Evolutionary conservation across 129 eudicot species (phyloP), one percentile per base, ranked within the genome.

Genomic region (Kitagawia praeruptora): DNA sequence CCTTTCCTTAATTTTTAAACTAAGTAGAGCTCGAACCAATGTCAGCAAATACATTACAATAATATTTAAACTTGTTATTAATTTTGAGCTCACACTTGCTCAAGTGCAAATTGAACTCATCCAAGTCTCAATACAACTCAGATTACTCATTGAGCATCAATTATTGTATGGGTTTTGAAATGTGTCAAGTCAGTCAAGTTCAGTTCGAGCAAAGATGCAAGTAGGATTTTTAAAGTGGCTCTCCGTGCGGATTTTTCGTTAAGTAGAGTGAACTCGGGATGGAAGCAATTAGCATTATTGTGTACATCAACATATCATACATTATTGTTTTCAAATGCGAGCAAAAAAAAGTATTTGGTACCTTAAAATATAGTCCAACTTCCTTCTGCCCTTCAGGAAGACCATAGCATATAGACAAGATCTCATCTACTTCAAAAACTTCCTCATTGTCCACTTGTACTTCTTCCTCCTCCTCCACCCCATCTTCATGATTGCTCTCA

Each of bases 281-380:
- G 66, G 25, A 23, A 56, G 14, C 25, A 56, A 23, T 23, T 56
- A 5, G 3, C 54, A 48, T 54, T 54, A 54, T 4, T 48, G 18
- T 48, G 6, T 48, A 54, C 27, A 54, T 6, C 27, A 48, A 19
- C 11, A 54, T 54, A 21, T 21, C 3, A 2, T 56, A 23, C 64
- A 56, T 14, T n/a, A n/a, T n/a, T 56, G 64, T 23, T 56, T 56
- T 19, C 28, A 21, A 56, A 56, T 56, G 12, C 7, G 3, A 56
- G 64, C 11, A 11, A 51, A 18, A 16, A 1, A 16, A 16, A 58
- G 2, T 34, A 21, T 23, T 0, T 61, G 10, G 28, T 61, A 95
- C 99, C 99, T 90, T 96, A 28, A 96, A 79, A 75, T 96, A 83
- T 19, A 96, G 78, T 48, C 92, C 89, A 37, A 47, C 78, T 21